A percentile compares a stretch with the other conserved stretches of the same genome.
Evolutionary conservation across 805 yeast species (phyloP).

Genomic region (Tetrapisispora pingtungensis): DNA sequence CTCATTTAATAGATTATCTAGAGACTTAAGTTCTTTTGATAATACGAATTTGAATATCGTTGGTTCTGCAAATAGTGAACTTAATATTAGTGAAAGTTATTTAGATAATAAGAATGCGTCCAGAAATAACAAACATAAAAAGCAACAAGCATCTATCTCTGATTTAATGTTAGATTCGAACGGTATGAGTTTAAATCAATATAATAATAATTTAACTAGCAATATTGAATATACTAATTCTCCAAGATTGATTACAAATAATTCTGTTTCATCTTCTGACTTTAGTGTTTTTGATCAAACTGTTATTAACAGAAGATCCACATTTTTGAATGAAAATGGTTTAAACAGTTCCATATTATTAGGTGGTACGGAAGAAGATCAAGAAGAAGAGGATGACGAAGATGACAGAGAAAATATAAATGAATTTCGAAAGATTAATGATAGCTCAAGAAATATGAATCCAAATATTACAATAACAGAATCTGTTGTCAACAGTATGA

Average conservation of each 20-base stretch:
- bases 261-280: background rate
- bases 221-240: background rate
- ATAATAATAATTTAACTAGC: background rate
- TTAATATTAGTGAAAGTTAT: conserved; percentile 2
- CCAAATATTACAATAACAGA: conserved; percentile 1
- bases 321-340: background rate
- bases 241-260: background rate
- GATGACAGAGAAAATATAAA: background rate
- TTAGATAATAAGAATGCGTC: conserved; percentile 3
- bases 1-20: conserved; percentile 19
- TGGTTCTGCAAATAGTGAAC: background rate
- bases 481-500: background rate
- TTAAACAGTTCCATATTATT: background rate
- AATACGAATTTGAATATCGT: background rate
- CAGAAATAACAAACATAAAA: conserved; percentile 13
- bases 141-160: conserved; percentile 26
- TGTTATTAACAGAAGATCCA: background rate
- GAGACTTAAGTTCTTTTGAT: conserved; percentile 16
- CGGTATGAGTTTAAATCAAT: conserved; percentile 5
- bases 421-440: background rate
- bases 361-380: background rate
- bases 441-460: background rate
- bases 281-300: conserved; percentile 2
- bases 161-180: conserved; percentile 8
- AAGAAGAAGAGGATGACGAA: conserved; percentile 1